Percentiles rank a stretch among this genome's conserved stretches.
Conservation (phyloP, 805 yeast genomes). For the Candida nanaspora region DNA sequence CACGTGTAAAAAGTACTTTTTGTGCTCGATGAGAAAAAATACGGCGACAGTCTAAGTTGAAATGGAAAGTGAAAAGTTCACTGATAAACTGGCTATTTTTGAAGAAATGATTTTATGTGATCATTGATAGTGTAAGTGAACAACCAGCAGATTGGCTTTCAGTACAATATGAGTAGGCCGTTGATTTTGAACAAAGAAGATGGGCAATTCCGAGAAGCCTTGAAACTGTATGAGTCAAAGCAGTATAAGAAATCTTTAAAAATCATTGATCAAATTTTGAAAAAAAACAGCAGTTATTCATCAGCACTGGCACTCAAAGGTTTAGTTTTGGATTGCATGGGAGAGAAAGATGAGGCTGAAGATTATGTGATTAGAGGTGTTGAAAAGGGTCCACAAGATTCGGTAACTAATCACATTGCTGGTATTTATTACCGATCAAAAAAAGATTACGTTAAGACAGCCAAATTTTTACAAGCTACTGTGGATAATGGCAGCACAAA, state of each 20-base stretch:
- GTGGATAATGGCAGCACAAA: constrained; percentile 73
- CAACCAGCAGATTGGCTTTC: no score
- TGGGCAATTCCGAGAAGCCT: constrained; percentile 68
- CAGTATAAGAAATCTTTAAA: constrained; percentile 84
- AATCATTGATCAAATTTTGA: constrained; percentile 64
- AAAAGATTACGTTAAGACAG: constrained; percentile 68
- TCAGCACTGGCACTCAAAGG: constrained; percentile 86
- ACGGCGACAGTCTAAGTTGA: no score
- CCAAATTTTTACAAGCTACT: constrained; percentile 69
- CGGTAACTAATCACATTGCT: constrained; percentile 75
- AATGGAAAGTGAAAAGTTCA: no score
- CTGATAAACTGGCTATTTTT: no score
- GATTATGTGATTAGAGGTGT: constrained; percentile 54
- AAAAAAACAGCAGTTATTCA: constrained; percentile 68
- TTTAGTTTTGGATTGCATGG: constrained; percentile 48
- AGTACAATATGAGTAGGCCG: not conserved
- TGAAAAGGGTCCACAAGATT: constrained; percentile 49
- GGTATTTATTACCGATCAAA: constrained; percentile 76
- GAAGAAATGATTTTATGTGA: no score
- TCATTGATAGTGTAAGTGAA: no score
- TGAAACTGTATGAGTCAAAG: constrained; percentile 74
- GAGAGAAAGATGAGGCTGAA: constrained; percentile 58
- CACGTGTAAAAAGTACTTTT: no score
- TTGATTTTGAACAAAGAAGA: constrained; percentile 50
- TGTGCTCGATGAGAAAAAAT: no score